Evolutionary conservation across 345 rosid genomes (phyloP).

Genomic region (Triadica sebifera): DNA sequence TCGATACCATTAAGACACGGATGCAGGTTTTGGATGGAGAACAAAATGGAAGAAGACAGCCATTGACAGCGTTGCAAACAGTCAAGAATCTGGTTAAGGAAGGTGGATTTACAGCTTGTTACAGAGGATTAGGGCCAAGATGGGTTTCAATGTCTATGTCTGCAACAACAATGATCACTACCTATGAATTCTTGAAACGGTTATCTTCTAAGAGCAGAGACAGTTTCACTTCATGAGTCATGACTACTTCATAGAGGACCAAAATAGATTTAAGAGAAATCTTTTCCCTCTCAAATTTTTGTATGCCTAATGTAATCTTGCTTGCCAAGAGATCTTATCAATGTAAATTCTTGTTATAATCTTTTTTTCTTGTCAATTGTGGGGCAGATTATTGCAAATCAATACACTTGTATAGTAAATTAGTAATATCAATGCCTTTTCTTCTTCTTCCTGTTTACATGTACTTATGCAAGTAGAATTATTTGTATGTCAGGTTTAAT

Average conservation of each 20-base stretch:
- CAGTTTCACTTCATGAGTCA: constrained; percentile 14
- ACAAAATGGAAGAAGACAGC: constrained; percentile 58
- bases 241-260: no score
- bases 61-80: constrained; percentile 57
- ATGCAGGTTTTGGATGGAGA: constrained; percentile 77
- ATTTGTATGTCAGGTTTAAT: background rate
- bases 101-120: constrained; percentile 78
- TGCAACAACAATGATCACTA: constrained; percentile 84
- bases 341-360: constrained; percentile 24
- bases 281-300: no score
- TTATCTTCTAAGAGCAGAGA: constrained; percentile 59
- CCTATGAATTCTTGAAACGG: constrained; percentile 79
- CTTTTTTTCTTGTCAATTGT: background rate
- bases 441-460: background rate
- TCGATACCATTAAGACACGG: constrained; percentile 83
- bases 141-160: constrained; percentile 95
- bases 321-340: constrained; percentile 4
- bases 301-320: no score
- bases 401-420: constrained; percentile 2
- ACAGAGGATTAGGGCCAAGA: constrained; percentile 86
- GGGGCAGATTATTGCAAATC: constrained; percentile 17
- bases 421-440: constrained; percentile 8
- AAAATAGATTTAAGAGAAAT: no score
- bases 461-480: background rate
- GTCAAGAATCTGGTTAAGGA: constrained; percentile 60